Evolutionary conservation across 345 rosid species (phyloP).

Genomic region (Melastoma malabathricum): DNA sequence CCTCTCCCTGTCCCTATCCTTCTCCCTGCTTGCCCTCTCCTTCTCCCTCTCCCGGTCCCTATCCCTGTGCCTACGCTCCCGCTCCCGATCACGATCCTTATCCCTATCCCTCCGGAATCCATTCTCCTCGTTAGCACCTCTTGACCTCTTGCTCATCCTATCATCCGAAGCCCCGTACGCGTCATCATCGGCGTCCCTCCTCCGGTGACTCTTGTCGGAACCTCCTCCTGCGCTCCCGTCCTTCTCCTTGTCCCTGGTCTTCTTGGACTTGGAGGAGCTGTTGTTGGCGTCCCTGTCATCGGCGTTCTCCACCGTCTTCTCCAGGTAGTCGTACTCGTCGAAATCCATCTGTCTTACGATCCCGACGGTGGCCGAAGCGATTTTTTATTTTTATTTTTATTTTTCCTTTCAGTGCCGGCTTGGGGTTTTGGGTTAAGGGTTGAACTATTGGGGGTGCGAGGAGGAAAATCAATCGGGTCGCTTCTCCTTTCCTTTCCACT

Average conservation of each 20-base stretch:
- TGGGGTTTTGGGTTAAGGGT: too few relatives aligned
- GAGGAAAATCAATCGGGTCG: too few relatives aligned
- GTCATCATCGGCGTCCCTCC: slow-evolving; percentile 37
- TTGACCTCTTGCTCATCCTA: slow-evolving; percentile 46
- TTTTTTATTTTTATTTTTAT: too few relatives aligned
- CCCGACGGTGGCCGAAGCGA: too few relatives aligned
- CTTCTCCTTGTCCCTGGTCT: slow-evolving; percentile 14
- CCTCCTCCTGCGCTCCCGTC: slow-evolving; percentile 2
- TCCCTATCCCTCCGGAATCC: slow-evolving; percentile 12
- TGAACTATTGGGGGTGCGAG: too few relatives aligned
- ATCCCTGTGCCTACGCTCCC: background rate
- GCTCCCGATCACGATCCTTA: slow-evolving; percentile 10
- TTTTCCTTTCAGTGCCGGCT: too few relatives aligned
- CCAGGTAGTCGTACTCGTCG: slow-evolving; percentile 93
- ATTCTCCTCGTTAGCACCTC: slow-evolving; percentile 45
- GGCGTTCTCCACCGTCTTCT: slow-evolving; percentile 52
- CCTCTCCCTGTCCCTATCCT: slow-evolving; percentile 17
- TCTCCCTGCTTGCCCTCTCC: slow-evolving; percentile 22
- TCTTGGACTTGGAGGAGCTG: slow-evolving; percentile 24
- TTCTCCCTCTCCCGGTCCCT: slow-evolving; percentile 11
- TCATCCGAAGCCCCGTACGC: slow-evolving; percentile 23
- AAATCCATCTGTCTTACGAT: slow-evolving; percentile 38
- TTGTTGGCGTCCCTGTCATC: slow-evolving; percentile 20
- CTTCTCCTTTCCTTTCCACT: too few relatives aligned
- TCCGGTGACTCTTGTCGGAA: slow-evolving; percentile 55